Percentiles rank a stretch among this genome's conserved stretches.
phyloP scores from a whole-genome alignment of 1,139 yeast species.

The Suhomyces ambrosiae region DNA sequence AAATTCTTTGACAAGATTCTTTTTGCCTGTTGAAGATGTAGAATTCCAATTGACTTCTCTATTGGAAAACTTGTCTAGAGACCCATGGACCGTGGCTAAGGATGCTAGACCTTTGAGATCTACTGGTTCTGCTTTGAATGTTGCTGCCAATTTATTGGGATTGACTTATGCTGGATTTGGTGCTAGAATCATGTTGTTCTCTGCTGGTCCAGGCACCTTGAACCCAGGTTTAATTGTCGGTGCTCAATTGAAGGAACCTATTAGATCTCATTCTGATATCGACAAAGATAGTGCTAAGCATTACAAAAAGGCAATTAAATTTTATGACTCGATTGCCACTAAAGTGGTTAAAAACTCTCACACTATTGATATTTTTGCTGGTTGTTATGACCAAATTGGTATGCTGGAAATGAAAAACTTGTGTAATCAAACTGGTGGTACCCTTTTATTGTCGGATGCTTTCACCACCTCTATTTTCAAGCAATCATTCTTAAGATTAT shows the following conservation, averaged over 20 bases:
- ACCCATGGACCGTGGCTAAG: slow-evolving; percentile 90
- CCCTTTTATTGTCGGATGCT: slow-evolving; percentile 86
- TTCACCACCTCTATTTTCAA: slow-evolving; percentile 96
- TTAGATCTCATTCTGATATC: slow-evolving; percentile 95
- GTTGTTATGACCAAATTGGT: slow-evolving; percentile 98
- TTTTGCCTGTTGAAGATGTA: slow-evolving; percentile 81
- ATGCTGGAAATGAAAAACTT: slow-evolving; percentile 93
- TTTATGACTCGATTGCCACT: slow-evolving; percentile 76
- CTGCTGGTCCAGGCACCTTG: slow-evolving; percentile 95
- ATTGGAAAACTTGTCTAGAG: slow-evolving; percentile 76
- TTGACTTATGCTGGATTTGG: slow-evolving; percentile 88
- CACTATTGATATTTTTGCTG: slow-evolving; percentile 91
- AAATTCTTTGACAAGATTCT: slow-evolving; percentile 69
- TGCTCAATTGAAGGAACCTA: slow-evolving; percentile 89
- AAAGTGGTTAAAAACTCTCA: slow-evolving; percentile 79
- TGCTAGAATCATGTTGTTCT: slow-evolving; percentile 85
- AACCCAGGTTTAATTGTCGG: slow-evolving; percentile 96
- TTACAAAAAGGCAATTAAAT: slow-evolving; percentile 86
- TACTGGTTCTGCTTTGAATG: slow-evolving; percentile 88
- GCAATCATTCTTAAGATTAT: slow-evolving; percentile 87
- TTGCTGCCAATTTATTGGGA: slow-evolving; percentile 82
- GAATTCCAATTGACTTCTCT: slow-evolving; percentile 84
- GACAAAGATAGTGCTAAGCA: slow-evolving; percentile 88
- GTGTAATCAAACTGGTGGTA: slow-evolving; percentile 92
- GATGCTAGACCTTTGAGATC: slow-evolving; percentile 90